Evolutionary conservation across 2,329 filamentous ascomycete species (phyloP).

Genomic region (Ophiostoma piceae): DNA sequence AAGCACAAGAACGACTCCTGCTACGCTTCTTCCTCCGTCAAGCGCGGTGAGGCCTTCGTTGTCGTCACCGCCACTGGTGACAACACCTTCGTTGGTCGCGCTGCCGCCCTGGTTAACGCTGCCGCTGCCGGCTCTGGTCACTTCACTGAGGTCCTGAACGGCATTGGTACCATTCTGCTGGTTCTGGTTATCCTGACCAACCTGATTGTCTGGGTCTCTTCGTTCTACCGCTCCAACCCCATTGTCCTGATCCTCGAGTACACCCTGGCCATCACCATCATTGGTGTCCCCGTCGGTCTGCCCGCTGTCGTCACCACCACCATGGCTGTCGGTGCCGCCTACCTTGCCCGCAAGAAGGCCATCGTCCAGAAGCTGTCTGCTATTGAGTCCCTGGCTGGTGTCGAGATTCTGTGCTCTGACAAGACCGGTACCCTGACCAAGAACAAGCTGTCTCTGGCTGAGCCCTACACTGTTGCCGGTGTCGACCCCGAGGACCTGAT

Average conservation of each 20-base stretch:
- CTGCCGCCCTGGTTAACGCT: constrained; percentile 76
- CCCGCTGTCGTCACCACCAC: constrained; percentile 90
- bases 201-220: constrained; percentile 77
- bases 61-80: constrained; percentile 81
- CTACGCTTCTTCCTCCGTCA: constrained; percentile 82
- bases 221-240: constrained; percentile 78
- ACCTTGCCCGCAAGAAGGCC: constrained; percentile 86
- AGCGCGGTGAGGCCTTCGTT: constrained; percentile 81
- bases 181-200: constrained; percentile 76
- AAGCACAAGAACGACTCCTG: constrained; percentile 77
- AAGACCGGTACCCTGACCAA: constrained; percentile 92
- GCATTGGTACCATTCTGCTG: constrained; percentile 75
- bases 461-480: constrained; percentile 76
- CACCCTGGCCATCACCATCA: constrained; percentile 83
- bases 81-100: constrained; percentile 83
- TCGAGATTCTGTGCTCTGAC: constrained; percentile 90
- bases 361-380: constrained; percentile 90
- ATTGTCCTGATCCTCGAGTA: constrained; percentile 77
- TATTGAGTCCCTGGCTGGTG: constrained; percentile 86
- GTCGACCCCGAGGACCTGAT: constrained; percentile 79
- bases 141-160: constrained; percentile 87
- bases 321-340: constrained; percentile 89
- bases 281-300: constrained; percentile 88
- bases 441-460: constrained; percentile 84
- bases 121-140: constrained; percentile 71